Evolutionary conservation across 2,329 filamentous ascomycete species (phyloP).

Genomic region (Diaporthe sp.): DNA sequence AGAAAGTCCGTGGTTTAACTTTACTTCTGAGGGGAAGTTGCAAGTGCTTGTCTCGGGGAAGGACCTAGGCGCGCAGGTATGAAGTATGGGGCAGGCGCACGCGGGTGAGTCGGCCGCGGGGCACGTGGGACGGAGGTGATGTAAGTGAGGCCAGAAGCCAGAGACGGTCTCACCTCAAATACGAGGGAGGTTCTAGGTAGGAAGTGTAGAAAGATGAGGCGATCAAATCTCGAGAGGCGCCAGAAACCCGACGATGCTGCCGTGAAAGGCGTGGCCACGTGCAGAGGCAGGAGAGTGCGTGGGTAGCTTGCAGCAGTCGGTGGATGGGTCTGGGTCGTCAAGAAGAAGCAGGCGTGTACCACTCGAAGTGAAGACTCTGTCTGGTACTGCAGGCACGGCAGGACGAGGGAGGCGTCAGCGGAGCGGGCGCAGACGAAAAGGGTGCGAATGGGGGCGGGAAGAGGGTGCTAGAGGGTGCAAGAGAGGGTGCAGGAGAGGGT

Average conservation of each 20-base stretch:
- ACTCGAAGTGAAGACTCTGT: not conserved
- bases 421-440: not conserved
- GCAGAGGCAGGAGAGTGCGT: not conserved
- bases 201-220: not conserved
- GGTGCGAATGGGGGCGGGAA: not conserved
- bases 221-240: not conserved
- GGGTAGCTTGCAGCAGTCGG: not conserved
- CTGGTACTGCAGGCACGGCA: not conserved
- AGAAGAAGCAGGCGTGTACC: conserved; percentile 9
- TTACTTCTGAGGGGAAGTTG: not conserved
- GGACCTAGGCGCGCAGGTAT: not conserved
- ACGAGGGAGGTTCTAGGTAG: not conserved
- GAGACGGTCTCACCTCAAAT: not conserved
- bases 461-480: not conserved
- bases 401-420: not conserved
- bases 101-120: not conserved
- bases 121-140: not conserved
- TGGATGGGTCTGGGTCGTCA: not conserved
- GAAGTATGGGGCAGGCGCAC: not conserved
- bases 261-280: not conserved
- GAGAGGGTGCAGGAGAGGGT: not conserved
- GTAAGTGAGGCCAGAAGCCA: not conserved
- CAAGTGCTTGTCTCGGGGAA: not conserved
- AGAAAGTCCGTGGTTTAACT: not conserved
- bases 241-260: not conserved